Evolutionary conservation across 2,329 filamentous ascomycete species (phyloP).

Genomic region (Dothidotthia symphoricarpi): DNA sequence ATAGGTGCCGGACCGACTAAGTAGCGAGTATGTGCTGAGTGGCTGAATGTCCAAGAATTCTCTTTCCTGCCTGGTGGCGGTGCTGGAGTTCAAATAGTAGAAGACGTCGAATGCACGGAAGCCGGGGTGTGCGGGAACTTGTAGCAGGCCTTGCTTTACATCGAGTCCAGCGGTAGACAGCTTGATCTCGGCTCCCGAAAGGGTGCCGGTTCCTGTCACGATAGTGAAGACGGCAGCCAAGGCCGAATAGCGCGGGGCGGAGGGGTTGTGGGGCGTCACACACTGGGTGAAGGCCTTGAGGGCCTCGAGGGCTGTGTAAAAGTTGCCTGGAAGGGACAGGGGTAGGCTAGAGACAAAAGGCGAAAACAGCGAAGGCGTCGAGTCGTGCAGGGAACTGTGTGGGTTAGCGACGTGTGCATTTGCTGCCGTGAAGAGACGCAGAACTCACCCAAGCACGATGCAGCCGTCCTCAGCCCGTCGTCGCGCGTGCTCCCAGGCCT

Average conservation of each 20-base stretch:
- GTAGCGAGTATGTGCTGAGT: slow-evolving; percentile 71
- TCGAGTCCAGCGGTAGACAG: slow-evolving; percentile 87
- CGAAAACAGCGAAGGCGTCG: slow-evolving; percentile 77
- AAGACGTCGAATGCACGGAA: slow-evolving; percentile 96
- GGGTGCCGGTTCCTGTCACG: slow-evolving; percentile 68
- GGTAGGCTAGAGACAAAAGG: slow-evolving; percentile 82
- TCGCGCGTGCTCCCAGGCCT: slow-evolving; percentile 95
- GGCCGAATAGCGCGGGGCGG: slow-evolving; percentile 74
- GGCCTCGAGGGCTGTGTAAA: slow-evolving; percentile 77
- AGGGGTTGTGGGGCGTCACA: slow-evolving; percentile 87
- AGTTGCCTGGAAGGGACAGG: slow-evolving; percentile 69
- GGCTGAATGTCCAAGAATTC: slow-evolving; percentile 82
- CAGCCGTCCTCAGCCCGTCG: slow-evolving; percentile 94
- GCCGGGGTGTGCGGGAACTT: slow-evolving; percentile 74
- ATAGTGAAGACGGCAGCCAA: slow-evolving; percentile 80
- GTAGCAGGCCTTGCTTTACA: slow-evolving; percentile 73
- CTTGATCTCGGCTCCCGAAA: slow-evolving; percentile 72
- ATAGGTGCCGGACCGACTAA: slow-evolving; percentile 83
- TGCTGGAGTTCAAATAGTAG: slow-evolving; percentile 92
- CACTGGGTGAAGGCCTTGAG: slow-evolving; percentile 83
- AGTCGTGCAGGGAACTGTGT: slow-evolving; percentile 78
- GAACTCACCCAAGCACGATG: slow-evolving; percentile 76
- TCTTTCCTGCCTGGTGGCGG: slow-evolving; percentile 81
- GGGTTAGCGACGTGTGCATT: slow-evolving; percentile 11
- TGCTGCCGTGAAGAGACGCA: background rate